These are phyloP conservation scores for Eucalyptus erythrocorys DNA, from an alignment of 345 rosid genomes.

Conservation along the genomic window DNA sequence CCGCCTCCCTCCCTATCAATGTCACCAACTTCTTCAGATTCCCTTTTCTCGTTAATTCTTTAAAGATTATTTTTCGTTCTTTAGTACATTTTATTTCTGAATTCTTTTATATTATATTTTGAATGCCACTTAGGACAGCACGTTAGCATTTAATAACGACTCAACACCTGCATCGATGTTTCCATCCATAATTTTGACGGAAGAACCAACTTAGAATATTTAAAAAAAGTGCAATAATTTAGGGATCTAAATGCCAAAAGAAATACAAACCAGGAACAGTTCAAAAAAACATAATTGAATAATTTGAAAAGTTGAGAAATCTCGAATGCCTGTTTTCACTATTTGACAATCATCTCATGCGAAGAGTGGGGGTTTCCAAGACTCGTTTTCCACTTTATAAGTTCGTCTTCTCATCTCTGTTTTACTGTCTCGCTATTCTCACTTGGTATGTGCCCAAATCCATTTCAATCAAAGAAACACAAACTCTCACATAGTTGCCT, in stretches of 20 bases:
- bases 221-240: too few relatives aligned
- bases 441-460: not conserved
- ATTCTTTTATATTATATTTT: not conserved
- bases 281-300: not conserved
- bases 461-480: not conserved
- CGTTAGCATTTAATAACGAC: not conserved
- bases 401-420: not conserved
- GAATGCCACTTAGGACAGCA: not conserved
- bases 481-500: not conserved
- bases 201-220: not conserved
- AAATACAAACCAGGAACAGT: not conserved
- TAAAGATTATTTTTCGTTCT: not conserved
- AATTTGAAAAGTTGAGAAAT: not conserved
- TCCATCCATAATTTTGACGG: not conserved
- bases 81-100: not conserved
- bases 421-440: not conserved
- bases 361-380: not conserved
- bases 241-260: not conserved
- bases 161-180: not conserved
- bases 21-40: not conserved
- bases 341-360: not conserved
- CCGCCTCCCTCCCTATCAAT: not conserved
- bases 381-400: not conserved
- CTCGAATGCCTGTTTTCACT: not conserved
- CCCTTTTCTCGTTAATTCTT: not conserved